Conservation (phyloP, 106 monocot species). For the Alisma plantagoaquatica region DNA sequence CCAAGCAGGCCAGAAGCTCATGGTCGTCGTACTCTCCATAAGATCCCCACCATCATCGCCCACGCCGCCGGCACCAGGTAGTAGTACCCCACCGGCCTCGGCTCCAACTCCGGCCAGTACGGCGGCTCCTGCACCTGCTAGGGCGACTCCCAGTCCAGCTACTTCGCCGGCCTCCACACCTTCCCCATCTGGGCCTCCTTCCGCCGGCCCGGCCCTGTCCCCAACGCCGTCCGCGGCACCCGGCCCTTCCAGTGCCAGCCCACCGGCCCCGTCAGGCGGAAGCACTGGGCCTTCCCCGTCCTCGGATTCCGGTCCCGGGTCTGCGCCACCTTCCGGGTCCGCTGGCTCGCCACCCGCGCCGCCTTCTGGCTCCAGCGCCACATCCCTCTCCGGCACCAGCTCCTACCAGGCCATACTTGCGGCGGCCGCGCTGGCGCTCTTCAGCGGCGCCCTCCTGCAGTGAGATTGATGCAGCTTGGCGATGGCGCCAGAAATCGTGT, state of each 20-base stretch:
- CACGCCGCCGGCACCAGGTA: neutral
- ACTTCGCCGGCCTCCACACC: neutral
- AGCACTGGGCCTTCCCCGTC: too few relatives aligned
- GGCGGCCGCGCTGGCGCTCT: neutral
- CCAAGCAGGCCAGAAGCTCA: slow-evolving; percentile 47
- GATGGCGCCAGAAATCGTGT: too few relatives aligned
- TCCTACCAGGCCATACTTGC: neutral
- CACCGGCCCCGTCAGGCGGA: neutral
- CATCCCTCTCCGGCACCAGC: neutral
- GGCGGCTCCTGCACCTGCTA: neutral
- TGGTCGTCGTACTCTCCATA: slow-evolving; percentile 37
- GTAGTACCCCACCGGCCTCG: neutral
- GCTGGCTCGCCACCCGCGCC: neutral
- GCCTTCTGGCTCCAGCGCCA: too few relatives aligned
- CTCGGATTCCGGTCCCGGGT: neutral
- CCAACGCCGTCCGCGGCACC: neutral
- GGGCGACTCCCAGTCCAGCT: neutral
- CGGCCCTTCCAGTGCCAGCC: neutral
- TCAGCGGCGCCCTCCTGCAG: slow-evolving; percentile 1
- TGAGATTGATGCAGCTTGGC: too few relatives aligned
- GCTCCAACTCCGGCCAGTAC: slow-evolving; percentile 5
- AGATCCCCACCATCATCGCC: slow-evolving; percentile 1
- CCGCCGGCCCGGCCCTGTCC: neutral
- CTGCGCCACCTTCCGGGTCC: neutral
- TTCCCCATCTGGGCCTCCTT: neutral